Evolutionary conservation across 1,139 yeast genomes (phyloP).

Genomic region (Hemisphaericaspora xylanilytica): DNA sequence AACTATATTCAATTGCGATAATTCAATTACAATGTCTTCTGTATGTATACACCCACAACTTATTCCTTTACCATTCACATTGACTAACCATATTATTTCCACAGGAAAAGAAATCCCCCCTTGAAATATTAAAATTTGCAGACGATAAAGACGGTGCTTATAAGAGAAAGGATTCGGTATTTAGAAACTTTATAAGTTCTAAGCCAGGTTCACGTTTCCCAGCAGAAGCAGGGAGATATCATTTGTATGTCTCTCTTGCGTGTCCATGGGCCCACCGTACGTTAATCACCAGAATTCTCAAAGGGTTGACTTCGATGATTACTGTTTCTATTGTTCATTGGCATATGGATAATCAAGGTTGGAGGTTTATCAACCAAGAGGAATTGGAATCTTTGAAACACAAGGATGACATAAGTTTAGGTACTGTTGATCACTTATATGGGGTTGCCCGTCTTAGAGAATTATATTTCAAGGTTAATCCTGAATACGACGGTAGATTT

Average conservation of each 20-base stretch:
- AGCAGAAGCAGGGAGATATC: slow-evolving; percentile 80
- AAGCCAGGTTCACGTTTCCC: slow-evolving; percentile 61
- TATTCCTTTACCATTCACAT: not conserved
- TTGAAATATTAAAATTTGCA: slow-evolving; percentile 45
- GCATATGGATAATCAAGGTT: slow-evolving; percentile 81
- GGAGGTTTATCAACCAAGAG: slow-evolving; percentile 61
- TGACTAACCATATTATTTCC: not conserved
- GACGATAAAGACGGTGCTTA: slow-evolving; percentile 49
- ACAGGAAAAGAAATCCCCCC: not conserved
- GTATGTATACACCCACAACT: slow-evolving; percentile 8
- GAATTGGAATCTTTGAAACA: slow-evolving; percentile 21
- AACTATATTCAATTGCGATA: too few relatives aligned
- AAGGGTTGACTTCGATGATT: slow-evolving; percentile 65
- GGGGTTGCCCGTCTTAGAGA: slow-evolving; percentile 61
- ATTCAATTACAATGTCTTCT: slow-evolving; percentile 8
- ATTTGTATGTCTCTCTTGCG: slow-evolving; percentile 80
- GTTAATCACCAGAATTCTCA: slow-evolving; percentile 69
- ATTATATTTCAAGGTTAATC: slow-evolving; percentile 70
- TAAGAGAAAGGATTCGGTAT: slow-evolving; percentile 46
- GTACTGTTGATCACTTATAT: slow-evolving; percentile 67
- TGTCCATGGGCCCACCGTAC: slow-evolving; percentile 98
- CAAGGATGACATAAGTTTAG: slow-evolving; percentile 44
- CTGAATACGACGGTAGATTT: slow-evolving; percentile 74
- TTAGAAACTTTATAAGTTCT: slow-evolving; percentile 59
- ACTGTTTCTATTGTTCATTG: slow-evolving; percentile 82